A percentile compares a stretch with the other conserved stretches of the same genome.
Conservation (phyloP, 2,329 filamentous ascomycete species). For the Aschersonia sp. region DNA sequence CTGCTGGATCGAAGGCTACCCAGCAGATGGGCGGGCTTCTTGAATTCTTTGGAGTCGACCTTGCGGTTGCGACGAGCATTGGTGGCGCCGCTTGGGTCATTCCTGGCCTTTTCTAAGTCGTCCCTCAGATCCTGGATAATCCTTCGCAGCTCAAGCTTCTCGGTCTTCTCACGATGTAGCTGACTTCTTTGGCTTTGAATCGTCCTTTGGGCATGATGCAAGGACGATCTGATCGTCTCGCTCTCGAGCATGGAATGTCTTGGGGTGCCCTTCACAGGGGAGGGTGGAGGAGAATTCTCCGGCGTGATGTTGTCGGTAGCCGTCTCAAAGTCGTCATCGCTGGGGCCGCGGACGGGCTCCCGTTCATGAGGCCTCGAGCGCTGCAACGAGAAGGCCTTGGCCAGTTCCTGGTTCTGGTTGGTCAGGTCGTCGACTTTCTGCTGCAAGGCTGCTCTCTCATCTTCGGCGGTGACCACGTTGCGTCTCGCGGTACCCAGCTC, state of each 20-base stretch:
- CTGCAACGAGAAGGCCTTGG: conserved; percentile 64
- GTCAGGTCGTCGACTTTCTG: conserved; percentile 79
- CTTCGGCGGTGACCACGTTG: conserved; percentile 62
- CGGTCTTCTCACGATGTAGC: conserved; percentile 94
- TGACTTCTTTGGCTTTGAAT: conserved; percentile 93
- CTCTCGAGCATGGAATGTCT: conserved; percentile 86
- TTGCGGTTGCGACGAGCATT: conserved; percentile 49
- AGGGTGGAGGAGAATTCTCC: conserved; percentile 80
- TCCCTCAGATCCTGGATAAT: conserved; percentile 92
- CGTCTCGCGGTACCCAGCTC: conserved; percentile 77
- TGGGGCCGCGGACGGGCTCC: conserved; percentile 41
- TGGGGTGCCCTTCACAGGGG: conserved; percentile 82
- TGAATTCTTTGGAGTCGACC: conserved; percentile 52
- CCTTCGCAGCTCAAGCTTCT: conserved; percentile 89
- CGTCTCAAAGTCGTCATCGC: conserved; percentile 49
- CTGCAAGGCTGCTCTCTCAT: conserved; percentile 64
- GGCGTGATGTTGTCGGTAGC: conserved; percentile 60
- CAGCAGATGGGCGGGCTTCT: conserved; percentile 66
- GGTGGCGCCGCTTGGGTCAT: conserved; percentile 27
- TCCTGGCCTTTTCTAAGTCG: conserved; percentile 64
- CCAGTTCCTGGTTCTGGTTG: conserved; percentile 81
- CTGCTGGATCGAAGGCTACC: conserved; percentile 60
- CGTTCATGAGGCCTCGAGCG: conserved; percentile 53
- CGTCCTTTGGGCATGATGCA: conserved; percentile 89
- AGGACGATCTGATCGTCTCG: conserved; percentile 86